These are phyloP conservation scores for Ramaria sp. DNA, from an alignment of 768 basidiomycete genomes.

Conservation along the genomic window DNA sequence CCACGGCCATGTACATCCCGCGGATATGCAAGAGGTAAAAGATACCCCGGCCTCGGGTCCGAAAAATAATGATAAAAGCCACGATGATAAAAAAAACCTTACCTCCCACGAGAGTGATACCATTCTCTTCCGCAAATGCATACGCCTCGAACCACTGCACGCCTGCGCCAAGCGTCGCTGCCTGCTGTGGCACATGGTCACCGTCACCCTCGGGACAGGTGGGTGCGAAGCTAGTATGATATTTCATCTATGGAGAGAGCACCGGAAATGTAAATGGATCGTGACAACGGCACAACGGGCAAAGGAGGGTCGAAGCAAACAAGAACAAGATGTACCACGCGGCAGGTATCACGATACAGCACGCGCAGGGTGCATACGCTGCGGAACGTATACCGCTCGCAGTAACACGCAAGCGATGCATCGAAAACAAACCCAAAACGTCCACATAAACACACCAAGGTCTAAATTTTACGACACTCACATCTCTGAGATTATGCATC, in stretches of 20 bases:
- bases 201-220: neutral
- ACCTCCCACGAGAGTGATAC: slow-evolving; percentile 27
- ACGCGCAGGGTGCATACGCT: too few relatives aligned
- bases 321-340: too few relatives aligned
- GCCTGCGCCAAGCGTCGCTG: slow-evolving; percentile 15
- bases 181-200: slow-evolving; percentile 12
- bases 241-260: slow-evolving; percentile 13
- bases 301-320: too few relatives aligned
- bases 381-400: too few relatives aligned
- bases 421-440: too few relatives aligned
- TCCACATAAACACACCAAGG: neutral
- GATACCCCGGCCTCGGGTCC: neutral
- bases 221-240: slow-evolving; percentile 15
- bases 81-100: slow-evolving; percentile 10
- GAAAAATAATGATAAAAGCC: neutral
- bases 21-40: neutral
- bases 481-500: slow-evolving; percentile 13
- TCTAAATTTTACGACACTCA: neutral
- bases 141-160: slow-evolving; percentile 22
- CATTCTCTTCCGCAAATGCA: slow-evolving; percentile 24
- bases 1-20: too few relatives aligned
- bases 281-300: neutral
- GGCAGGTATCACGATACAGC: too few relatives aligned
- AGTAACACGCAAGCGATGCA: too few relatives aligned
- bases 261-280: neutral